phyloP scores from a whole-genome alignment of 148 eudicot species.

The Diospyros lotus region DNA sequence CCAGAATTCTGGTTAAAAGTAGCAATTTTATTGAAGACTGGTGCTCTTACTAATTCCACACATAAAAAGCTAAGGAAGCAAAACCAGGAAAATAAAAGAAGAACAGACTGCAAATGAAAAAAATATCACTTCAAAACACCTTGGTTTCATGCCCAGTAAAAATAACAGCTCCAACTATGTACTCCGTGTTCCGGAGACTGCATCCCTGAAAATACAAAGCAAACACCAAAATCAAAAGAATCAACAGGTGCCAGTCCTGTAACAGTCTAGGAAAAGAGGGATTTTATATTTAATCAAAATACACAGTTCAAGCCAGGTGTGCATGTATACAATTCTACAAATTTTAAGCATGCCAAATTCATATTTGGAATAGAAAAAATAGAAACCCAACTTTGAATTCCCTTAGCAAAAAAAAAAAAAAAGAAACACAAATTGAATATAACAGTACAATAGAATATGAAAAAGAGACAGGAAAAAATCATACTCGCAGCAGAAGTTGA shows the following conservation, averaged over 20 bases:
- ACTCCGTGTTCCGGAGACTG: constrained; percentile 87
- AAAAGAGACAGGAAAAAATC: constrained; percentile 13
- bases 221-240: constrained; percentile 4
- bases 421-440: constrained; percentile 3
- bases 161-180: constrained; percentile 76
- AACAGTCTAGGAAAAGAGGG: background rate
- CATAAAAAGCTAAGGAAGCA: constrained; percentile 2
- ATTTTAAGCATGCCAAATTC: background rate
- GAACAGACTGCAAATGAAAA: background rate
- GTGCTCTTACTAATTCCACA: background rate
- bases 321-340: background rate
- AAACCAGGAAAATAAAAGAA: background rate
- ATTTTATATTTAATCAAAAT: background rate
- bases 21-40: constrained; percentile 4
- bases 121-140: constrained; percentile 31
- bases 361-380: background rate
- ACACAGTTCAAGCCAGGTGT: background rate
- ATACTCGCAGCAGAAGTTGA: constrained; percentile 88
- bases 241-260: background rate
- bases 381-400: too few relatives aligned
- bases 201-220: constrained; percentile 60
- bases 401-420: background rate
- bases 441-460: background rate
- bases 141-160: constrained; percentile 96
- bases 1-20: background rate